phyloP scores from a whole-genome alignment of 192 early-diverging fungal genomes.

The Coemansia sp. region DNA sequence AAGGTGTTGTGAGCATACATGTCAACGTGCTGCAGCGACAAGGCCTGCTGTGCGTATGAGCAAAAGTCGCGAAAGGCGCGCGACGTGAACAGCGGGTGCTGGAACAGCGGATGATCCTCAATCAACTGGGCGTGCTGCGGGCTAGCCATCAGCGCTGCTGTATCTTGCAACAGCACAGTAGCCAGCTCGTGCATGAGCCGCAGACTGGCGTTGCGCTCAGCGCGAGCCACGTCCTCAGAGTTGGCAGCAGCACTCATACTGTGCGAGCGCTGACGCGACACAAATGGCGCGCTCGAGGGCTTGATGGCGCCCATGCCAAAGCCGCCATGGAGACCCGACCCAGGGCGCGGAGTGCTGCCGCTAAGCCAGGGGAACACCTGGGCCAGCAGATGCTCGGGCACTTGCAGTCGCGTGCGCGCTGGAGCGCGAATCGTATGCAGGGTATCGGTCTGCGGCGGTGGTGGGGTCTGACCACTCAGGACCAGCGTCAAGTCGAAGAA shows the following conservation, averaged over 20 bases:
- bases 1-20: conserved; percentile 17
- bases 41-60: conserved; percentile 46
- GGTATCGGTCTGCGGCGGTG: conserved; percentile 28
- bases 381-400: conserved; percentile 50
- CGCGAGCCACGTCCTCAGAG: conserved; percentile 50
- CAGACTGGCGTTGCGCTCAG: conserved; percentile 47
- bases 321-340: conserved; percentile 3
- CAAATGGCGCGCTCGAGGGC: conserved; percentile 19
- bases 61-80: conserved; percentile 56
- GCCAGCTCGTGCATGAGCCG: conserved; percentile 56
- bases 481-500: conserved; percentile 56
- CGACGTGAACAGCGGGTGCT: conserved; percentile 43
- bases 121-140: conserved; percentile 33
- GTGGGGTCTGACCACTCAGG: conserved; percentile 48
- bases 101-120: conserved; percentile 45
- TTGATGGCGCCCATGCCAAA: not conserved
- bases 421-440: conserved; percentile 45
- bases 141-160: conserved; percentile 47
- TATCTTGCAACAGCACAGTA: conserved; percentile 50
- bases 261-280: conserved; percentile 49
- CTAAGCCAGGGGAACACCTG: conserved; percentile 54
- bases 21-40: conserved; percentile 49
- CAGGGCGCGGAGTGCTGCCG: conserved; percentile 1
- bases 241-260: conserved; percentile 46
- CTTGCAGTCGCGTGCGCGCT: conserved; percentile 51